These are phyloP conservation scores for Mortierella sp. DNA, from an alignment of 371 early-diverging fungal species.

Conservation along the genomic window DNA sequence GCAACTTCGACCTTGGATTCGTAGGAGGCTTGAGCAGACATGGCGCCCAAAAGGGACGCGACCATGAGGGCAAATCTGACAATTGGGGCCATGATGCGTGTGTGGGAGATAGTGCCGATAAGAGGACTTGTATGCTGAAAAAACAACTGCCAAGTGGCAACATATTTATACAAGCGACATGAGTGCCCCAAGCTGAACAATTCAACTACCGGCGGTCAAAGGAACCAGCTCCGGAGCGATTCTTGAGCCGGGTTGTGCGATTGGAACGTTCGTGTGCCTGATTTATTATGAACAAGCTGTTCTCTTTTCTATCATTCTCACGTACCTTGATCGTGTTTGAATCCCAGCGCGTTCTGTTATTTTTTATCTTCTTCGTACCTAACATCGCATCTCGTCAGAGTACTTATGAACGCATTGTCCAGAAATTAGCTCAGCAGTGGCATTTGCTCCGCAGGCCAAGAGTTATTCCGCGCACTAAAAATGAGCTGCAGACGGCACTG, in stretches of 20 bases:
- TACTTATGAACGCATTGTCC: neutral
- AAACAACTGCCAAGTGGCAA: neutral
- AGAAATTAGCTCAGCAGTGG: neutral
- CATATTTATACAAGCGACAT: neutral
- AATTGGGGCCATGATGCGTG: constrained; percentile 2
- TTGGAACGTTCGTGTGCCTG: neutral
- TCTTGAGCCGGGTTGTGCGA: neutral
- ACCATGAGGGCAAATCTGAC: constrained; percentile 17
- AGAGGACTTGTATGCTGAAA: neutral
- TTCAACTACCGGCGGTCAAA: neutral
- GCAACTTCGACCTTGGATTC: neutral
- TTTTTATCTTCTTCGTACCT: neutral
- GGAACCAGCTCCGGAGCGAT: neutral
- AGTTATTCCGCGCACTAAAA: neutral
- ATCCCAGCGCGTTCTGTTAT: neutral
- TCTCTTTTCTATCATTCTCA: neutral
- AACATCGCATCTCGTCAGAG: neutral
- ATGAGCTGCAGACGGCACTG: neutral
- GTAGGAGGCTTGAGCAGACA: constrained; percentile 14
- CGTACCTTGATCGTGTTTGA: neutral
- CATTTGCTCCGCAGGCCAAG: neutral
- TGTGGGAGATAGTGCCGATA: neutral
- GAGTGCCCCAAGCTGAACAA: neutral
- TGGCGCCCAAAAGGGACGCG: constrained; percentile 15
- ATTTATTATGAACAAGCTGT: neutral